Base-by-base conservation (phyloP, 768 basidiomycete genomes). In the Leccinum olivaceopallidum region DNA sequence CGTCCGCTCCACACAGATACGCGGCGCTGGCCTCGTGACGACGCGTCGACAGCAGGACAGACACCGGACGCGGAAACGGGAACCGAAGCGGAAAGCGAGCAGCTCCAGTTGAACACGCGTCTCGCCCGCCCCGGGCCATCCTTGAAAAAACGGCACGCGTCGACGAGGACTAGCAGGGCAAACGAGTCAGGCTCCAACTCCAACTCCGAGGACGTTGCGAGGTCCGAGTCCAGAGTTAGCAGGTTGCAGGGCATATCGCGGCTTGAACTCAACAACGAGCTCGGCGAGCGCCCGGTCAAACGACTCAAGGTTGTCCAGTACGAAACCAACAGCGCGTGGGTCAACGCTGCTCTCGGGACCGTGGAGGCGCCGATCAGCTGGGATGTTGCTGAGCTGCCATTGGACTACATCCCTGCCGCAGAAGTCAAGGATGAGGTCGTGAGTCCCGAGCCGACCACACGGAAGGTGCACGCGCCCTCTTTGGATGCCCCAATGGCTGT, bases 281-380 rank as follows among this genome's bases (percentile, higher is more conserved):
- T 55, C 0, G 42, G n/a, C n/a, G 67, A 56, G n/a, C 68, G 64
- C 18, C 42, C 55, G 1, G 32, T 56, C 26, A 73, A 66, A 55
- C 67, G 62, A 18, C 32, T 63, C 53, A 73, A 62, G 28, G n/a
- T 58, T 1, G 59, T 73, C 48, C 50, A 30, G 18, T 73, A 73
- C 22, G 68, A 73, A 20, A 28, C 62, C 2, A 65, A 68, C 20
- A 2, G 60, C 6, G 58, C 26, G 5, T 32, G 56, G 6, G 53
- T 73, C 26, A 72, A 73, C 18, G 60, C 60, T 3, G 66, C 70
- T 1, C 68, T 73, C 6, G 72, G 61, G 50, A 73, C 72, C 0
- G 56, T 56, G 5, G 10, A 61, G 5, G 72, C 71, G 4, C 60
- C 68, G 4, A 50, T 72, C 39, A 22, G 49, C 56, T 70, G 68